Evolutionary conservation across 495 filamentous ascomycete species (phyloP).

Genomic region (Polyplosphaeria fusca): DNA sequence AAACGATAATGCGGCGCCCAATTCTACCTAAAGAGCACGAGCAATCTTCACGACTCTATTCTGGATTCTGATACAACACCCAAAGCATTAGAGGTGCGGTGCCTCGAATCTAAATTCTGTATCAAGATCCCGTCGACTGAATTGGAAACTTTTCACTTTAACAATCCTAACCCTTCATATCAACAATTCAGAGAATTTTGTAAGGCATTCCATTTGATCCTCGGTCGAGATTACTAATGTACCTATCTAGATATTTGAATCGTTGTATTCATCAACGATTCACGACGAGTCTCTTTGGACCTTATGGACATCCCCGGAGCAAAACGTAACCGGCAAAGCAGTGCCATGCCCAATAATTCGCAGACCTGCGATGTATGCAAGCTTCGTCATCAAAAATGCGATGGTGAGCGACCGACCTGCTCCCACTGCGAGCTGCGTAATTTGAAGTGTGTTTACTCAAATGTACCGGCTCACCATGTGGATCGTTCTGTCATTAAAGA

Average conservation of each 20-base stretch:
- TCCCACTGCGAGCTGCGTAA: background rate
- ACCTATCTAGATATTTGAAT: background rate
- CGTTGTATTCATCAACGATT: no score
- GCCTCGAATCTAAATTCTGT: no score
- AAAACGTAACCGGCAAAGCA: background rate
- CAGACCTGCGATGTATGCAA: slow-evolving; percentile 3
- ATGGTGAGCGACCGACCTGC: background rate
- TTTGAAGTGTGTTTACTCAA: background rate
- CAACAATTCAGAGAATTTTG: no score
- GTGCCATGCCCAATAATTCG: background rate
- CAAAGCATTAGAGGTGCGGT: no score
- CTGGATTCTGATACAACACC: no score
- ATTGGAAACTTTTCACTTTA: no score
- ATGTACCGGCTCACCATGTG: background rate
- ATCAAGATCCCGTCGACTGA: no score
- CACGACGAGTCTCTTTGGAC: no score
- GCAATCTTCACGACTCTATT: no score
- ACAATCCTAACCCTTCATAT: no score
- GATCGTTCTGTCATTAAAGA: background rate
- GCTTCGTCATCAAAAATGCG: background rate
- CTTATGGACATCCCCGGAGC: background rate
- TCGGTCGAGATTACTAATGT: background rate
- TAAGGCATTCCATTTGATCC: background rate
- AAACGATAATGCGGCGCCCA: no score
- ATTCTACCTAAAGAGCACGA: no score